Percentiles rank a stretch among this genome's conserved stretches.
These are phyloP conservation scores for Colletotrichum sp. DNA, from an alignment of 2,329 filamentous ascomycete species.

Conservation along the genomic window DNA sequence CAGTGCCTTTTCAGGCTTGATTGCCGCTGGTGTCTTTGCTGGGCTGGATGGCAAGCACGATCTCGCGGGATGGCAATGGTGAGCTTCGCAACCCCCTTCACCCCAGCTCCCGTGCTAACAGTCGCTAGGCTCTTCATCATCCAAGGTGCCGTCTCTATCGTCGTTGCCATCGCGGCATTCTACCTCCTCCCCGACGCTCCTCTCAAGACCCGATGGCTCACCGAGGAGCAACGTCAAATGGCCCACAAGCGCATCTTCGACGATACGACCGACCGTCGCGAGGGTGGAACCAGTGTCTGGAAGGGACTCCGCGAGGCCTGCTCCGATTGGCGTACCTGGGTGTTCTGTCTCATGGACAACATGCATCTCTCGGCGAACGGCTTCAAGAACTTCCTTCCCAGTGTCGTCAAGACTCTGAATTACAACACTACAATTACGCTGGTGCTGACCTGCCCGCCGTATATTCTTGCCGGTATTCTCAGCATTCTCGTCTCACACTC, in stretches of 20 bases:
- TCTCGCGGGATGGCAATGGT: conserved; percentile 49
- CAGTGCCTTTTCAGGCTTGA: conserved; percentile 48
- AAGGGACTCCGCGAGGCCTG: conserved; percentile 48
- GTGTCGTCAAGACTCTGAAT: conserved; percentile 46
- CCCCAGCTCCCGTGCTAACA: not conserved
- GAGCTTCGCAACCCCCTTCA: not conserved
- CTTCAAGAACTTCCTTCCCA: conserved; percentile 41
- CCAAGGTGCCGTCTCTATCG: conserved; percentile 41
- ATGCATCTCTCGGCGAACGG: conserved; percentile 54
- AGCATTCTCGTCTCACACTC: conserved; percentile 42
- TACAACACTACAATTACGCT: conserved; percentile 49
- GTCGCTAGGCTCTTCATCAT: conserved; percentile 42
- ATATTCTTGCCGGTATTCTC: conserved; percentile 42
- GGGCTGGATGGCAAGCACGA: conserved; percentile 43
- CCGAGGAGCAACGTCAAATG: conserved; percentile 45
- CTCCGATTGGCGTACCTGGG: conserved; percentile 51
- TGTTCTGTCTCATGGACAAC: conserved; percentile 57
- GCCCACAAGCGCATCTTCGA: conserved; percentile 37
- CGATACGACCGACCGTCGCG: conserved; percentile 36
- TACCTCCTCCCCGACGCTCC: conserved; percentile 46
- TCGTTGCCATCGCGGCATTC: conserved; percentile 36
- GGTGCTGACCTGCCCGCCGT: conserved; percentile 52
- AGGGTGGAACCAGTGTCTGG: conserved; percentile 40
- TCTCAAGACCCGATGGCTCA: conserved; percentile 40
- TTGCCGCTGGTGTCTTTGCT: conserved; percentile 47